phyloP scores from a whole-genome alignment of 805 yeast species.

The Nakazawaea pomicola region DNA sequence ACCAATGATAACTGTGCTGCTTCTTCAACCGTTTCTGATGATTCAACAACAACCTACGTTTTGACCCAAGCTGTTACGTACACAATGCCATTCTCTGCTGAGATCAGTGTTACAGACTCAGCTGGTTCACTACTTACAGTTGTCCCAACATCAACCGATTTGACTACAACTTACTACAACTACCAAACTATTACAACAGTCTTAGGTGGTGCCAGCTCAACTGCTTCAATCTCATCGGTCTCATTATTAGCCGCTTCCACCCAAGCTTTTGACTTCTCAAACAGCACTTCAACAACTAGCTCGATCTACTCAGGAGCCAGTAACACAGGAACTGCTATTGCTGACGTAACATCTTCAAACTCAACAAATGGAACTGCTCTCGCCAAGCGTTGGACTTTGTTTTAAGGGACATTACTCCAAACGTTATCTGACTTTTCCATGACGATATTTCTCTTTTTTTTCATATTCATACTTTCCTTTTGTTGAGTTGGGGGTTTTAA shows the following conservation, averaged over 20 bases:
- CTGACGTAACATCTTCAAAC: no score
- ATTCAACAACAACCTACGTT: slow-evolving; percentile 16
- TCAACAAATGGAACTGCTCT: neutral
- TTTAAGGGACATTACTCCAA: no score
- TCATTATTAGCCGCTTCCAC: slow-evolving; percentile 6
- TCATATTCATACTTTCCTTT: no score
- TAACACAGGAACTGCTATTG: neutral
- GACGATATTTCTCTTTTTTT: no score
- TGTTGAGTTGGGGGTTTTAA: no score
- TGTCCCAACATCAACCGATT: slow-evolving; percentile 24
- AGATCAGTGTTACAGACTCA: slow-evolving; percentile 25
- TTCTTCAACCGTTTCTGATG: slow-evolving; percentile 12
- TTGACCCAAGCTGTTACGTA: slow-evolving; percentile 19
- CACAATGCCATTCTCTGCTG: slow-evolving; percentile 26
- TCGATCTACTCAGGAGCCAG: neutral
- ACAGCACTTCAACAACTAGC: slow-evolving; percentile 4
- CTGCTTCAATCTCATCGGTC: neutral
- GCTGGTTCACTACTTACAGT: slow-evolving; percentile 24
- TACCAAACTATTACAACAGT: slow-evolving; percentile 15
- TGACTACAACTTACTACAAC: slow-evolving; percentile 21
- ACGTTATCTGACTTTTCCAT: no score
- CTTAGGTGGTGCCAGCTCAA: neutral
- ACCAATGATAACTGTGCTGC: slow-evolving; percentile 15
- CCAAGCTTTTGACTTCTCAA: slow-evolving; percentile 5
- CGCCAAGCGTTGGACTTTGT: slow-evolving; percentile 2